Evolutionary conservation across 306 rosid genomes (phyloP), one percentile per base, ranked within the genome.

Genomic region (Lathyrus sativus): DNA sequence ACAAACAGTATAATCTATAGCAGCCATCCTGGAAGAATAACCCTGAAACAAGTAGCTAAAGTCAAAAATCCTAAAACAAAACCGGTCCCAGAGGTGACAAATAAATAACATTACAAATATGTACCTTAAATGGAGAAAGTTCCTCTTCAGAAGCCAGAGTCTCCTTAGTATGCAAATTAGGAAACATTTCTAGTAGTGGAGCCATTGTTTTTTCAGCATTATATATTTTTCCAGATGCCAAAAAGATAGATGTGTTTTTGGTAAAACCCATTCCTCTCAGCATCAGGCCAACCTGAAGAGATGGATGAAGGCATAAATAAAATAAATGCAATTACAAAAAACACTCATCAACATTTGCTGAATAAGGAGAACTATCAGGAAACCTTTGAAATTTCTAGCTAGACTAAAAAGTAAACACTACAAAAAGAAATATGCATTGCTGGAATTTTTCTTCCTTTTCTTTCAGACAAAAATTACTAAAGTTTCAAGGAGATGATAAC

Each of bases 11-110:
- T 93, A 93, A 79, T 93, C 99, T 76, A 90, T 81, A 49, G 99
- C 96, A 78, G 99, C 99, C 99, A 93, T 93, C 89, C 99, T 85
- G 81, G 99, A 93, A 73, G 99, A 93, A 85, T 68, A 93, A 73
- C 79, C 88, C 98, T 93, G 80, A 79, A 60, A 82, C 67, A 67
- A 79, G 74, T 28, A 86, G 71, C 79, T 65, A 6, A 17, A 63
- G 86, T 86, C 75, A 87, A 81, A 79, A 77, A 83, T 55, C 78
- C 61, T 31, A 45, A 59, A 68, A 46, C 28, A 8, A 29, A 45
- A 76, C 45, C 62, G 65, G 14, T 70, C 61, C 38, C 9, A 31
- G 45, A 78, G 51, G 15, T 19, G 54, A 62, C n/a, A 10, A 51
- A 71, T 15, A 76, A 55, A 44, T 43, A 29, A 33, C 61, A 69